Evolutionary conservation across 2,329 filamentous ascomycete species (phyloP), one percentile per base, ranked within the genome.

Genomic region (Scedosporium boydii): DNA sequence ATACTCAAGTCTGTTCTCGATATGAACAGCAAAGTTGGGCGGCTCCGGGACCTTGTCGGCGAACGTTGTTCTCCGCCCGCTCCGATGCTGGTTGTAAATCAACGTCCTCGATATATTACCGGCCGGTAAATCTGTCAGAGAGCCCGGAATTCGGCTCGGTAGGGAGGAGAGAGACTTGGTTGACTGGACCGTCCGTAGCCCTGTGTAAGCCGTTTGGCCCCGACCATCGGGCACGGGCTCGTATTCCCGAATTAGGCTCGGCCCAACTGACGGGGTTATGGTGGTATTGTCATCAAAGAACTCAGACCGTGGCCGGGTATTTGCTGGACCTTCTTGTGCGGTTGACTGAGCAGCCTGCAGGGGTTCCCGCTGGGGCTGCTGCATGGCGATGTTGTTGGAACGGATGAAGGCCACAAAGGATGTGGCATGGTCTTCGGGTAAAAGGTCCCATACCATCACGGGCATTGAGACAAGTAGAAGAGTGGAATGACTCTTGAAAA

Each of bases 401-500:
- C 82, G 76, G 63, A 85, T 83, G 63, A 85, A 85, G 7, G 80
- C 82, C 9, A 86, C 73, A 62, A 86, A 86, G 0, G 81, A 80
- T 56, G 81, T 83, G 0, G 83, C 83, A 27, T 77, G 78, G 60
- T 85, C 76, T 42, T 85, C 82, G 0, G 83, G 83, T 0, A 86
- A 73, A 53, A 86, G 71, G 65, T 85, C 80, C 83, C 83, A 86
- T 3, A 86, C 74, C 71, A 82, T 81, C 10, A 86, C 79, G 0
- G 83, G 83, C 68, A 86, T 74, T 0, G 83, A 86, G 2, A 86
- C 70, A 6, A 86, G 70, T 5, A 86, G 75, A 51, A 86, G 71
- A 0, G 81, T 86, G 0, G 83, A 86, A 66, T 85, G 82, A 59
- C 83, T 86, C 67, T 83, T 84, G 70, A 85, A 86, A 1, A 85